phyloP scores from a whole-genome alignment of 169 alveolate genomes.

The Eimeria sp. region DNA sequence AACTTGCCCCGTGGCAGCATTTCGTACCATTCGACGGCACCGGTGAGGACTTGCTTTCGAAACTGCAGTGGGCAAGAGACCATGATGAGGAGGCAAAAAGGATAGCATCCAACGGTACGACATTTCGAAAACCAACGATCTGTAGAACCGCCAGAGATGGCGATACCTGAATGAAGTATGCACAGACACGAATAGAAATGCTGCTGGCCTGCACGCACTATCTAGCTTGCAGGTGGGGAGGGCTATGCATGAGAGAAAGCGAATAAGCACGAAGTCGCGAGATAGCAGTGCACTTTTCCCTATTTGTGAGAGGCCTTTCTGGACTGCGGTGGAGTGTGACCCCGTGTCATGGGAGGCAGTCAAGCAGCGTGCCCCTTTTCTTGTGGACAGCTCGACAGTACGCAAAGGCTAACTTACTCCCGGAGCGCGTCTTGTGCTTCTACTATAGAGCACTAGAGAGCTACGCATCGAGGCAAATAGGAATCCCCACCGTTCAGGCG shows the following conservation, averaged over 20 bases:
- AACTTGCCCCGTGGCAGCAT: conserved; percentile 73
- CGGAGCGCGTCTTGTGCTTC: conserved; percentile 76
- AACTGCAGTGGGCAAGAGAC: conserved; percentile 80
- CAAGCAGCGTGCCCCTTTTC: neutral
- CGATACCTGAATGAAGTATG: neutral
- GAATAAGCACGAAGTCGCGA: neutral
- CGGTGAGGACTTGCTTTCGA: conserved; percentile 56
- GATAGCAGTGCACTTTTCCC: neutral
- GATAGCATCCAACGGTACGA: conserved; percentile 69
- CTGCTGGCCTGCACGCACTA: neutral
- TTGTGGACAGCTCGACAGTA: conserved; percentile 62
- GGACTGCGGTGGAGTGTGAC: neutral
- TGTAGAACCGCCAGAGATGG: neutral
- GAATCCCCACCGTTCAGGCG: conserved; percentile 40
- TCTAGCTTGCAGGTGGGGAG: neutral
- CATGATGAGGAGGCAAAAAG: conserved; percentile 69
- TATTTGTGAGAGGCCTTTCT: neutral
- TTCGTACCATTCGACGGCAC: conserved; percentile 71
- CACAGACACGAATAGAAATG: neutral
- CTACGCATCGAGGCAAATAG: conserved; percentile 70
- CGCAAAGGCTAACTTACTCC: conserved; percentile 51
- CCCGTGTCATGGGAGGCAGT: neutral
- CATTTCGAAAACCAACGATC: no score
- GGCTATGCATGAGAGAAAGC: neutral
- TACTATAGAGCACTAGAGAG: conserved; percentile 69